These are phyloP conservation scores for Populus trichocarpa DNA, from an alignment of 441 rosid species.

Conservation along the genomic window DNA sequence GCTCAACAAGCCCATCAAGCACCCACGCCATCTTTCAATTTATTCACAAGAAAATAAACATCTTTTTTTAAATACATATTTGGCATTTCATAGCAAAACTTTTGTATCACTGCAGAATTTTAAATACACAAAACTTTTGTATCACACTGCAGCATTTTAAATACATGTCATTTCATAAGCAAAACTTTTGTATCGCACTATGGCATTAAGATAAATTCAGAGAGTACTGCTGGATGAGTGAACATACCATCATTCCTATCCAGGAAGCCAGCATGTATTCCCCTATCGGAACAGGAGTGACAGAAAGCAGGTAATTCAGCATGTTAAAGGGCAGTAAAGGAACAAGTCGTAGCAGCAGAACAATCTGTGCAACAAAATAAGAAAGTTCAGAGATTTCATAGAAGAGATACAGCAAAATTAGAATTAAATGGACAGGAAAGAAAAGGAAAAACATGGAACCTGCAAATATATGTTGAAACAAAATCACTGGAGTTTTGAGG, in stretches of 20 bases:
- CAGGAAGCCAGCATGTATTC: conserved; percentile 84
- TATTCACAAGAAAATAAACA: not conserved
- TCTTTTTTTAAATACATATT: not conserved
- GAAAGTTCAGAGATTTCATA: conserved; percentile 10
- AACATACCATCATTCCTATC: conserved; percentile 90
- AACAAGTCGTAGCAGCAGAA: conserved; percentile 84
- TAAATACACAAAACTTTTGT: not conserved
- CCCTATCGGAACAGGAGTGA: conserved; percentile 64
- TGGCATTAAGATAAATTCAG: not conserved
- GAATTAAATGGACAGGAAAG: not conserved
- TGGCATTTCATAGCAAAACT: not conserved
- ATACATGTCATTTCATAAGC: not conserved
- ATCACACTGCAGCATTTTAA: not conserved
- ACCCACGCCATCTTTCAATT: conserved; percentile 2
- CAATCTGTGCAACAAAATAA: conserved; percentile 29
- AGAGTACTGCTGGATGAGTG: not conserved
- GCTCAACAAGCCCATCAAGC: not conserved
- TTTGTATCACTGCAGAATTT: not conserved
- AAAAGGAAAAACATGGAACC: not conserved
- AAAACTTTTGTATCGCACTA: not conserved
- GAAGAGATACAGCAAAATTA: not conserved
- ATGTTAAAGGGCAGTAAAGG: conserved; percentile 91
- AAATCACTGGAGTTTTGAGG: conserved; percentile 6
- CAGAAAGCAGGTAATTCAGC: conserved; percentile 87
- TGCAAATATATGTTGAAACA: not conserved